Evolutionary conservation across 192 early-diverging fungal species (phyloP), one percentile per base, ranked within the genome.

Genomic region (Coemansia umbellata): DNA sequence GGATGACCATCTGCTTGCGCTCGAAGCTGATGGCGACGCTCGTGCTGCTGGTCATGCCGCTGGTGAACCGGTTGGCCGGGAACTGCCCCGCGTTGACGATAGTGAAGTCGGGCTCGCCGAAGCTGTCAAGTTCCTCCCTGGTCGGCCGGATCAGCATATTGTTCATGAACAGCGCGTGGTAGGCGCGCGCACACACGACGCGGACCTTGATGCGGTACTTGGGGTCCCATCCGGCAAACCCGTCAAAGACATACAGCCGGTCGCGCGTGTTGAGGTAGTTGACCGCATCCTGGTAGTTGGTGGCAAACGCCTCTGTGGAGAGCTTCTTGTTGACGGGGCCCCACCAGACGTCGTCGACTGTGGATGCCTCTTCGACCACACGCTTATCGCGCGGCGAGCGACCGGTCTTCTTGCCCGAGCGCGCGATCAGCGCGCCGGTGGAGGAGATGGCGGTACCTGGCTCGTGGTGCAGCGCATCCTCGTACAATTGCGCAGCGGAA

Each of bases 91-190:
- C 91, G 58, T 98, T 98, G 87, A 94, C 83, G 63, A 98, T 98
- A 47, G 93, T 98, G 65, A 98, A 94, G 71, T 98, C 93, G 24
- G 95, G 95, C 75, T 89, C 85, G 56, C 95, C 95, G 75, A 91
- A 98, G 78, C 79, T 82, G 48, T 81, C 87, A 13, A 95, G 85
- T 80, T 98, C 95, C 58, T 91, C 85, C 7, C 73, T 75, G 14
- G 92, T 93, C 30, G 95, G 93, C 49, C 95, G 90, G 74, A 98
- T 95, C 60, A 98, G 84, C 93, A 98, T 98, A 84, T 98, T 95
- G 83, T 83, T 81, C 95, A 98, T 98, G 78, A 98, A 98, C 61
- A 98, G 79, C 22, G 87, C 83, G 71, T 98, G 93, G 80, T 98
- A 96, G 36, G 95, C 93, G 56, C 92, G 87, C 26, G 92, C 86